phyloP scores from a whole-genome alignment of 495 filamentous ascomycete species.

The Evernia prunastri region DNA sequence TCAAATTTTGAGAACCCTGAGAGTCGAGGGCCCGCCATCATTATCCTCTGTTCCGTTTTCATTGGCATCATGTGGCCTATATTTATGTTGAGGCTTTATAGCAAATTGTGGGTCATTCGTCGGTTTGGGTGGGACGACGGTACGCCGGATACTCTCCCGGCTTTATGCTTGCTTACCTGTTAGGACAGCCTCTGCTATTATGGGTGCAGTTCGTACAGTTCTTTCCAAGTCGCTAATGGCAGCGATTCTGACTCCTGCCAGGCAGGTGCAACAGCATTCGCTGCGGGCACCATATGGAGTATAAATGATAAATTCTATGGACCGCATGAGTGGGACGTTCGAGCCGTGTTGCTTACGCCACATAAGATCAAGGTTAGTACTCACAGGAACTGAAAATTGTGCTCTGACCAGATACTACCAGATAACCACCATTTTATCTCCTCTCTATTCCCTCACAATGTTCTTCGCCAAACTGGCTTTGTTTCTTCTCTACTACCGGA shows the following conservation, averaged over 20 bases:
- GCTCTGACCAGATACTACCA: conserved; percentile 4
- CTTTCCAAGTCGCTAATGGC: background rate
- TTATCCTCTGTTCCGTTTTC: conserved; percentile 4
- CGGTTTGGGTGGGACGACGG: conserved; percentile 5
- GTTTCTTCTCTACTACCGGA: conserved; percentile 19
- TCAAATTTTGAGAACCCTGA: conserved; percentile 2
- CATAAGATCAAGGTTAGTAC: background rate
- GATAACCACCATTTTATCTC: background rate
- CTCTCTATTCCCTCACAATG: conserved; percentile 14
- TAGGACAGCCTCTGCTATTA: background rate
- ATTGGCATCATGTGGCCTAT: conserved; percentile 8
- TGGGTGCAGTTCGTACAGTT: background rate
- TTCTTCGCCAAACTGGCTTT: conserved; percentile 25
- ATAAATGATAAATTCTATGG: background rate
- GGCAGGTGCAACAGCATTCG: background rate
- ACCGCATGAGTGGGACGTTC: conserved; percentile 11
- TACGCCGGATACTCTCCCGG: conserved; percentile 4
- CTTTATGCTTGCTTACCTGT: background rate
- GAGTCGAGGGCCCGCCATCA: background rate
- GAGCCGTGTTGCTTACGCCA: background rate
- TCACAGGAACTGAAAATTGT: background rate
- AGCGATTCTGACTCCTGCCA: background rate
- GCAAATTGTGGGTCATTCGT: conserved; percentile 5
- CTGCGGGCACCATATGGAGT: background rate
- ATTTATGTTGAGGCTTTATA: conserved; percentile 7